Evolutionary conservation across 2,329 filamentous ascomycete species (phyloP).

Genomic region (Elsinoe batatas): DNA sequence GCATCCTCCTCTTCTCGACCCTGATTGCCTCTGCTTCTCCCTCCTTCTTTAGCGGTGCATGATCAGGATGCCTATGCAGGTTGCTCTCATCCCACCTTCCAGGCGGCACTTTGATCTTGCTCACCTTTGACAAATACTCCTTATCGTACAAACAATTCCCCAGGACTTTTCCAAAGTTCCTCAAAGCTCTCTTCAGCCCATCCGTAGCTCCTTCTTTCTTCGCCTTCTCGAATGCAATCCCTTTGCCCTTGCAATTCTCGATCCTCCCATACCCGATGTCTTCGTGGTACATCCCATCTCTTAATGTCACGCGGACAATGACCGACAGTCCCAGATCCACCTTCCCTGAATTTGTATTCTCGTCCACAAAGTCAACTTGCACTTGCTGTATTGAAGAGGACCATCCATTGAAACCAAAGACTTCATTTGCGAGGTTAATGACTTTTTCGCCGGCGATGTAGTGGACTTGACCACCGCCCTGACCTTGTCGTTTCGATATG

Average conservation of each 20-base stretch:
- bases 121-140: constrained; percentile 81
- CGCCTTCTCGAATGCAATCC: constrained; percentile 91
- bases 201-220: constrained; percentile 98
- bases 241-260: constrained; percentile 92
- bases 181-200: constrained; percentile 75
- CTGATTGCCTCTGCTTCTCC: constrained; percentile 14
- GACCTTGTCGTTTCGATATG: constrained; percentile 75
- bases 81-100: constrained; percentile 69
- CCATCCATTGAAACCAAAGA: constrained; percentile 97
- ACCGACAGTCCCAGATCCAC: constrained; percentile 60
- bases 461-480: constrained; percentile 76
- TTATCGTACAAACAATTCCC: constrained; percentile 99
- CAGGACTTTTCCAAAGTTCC: constrained; percentile 90
- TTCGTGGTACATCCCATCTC: constrained; percentile 94
- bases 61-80: constrained; percentile 73
- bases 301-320: constrained; percentile 78
- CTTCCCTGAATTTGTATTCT: constrained; percentile 7
- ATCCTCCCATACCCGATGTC: constrained; percentile 95
- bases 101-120: constrained; percentile 72
- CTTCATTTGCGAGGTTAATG: constrained; percentile 87
- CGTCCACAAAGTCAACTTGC: constrained; percentile 74
- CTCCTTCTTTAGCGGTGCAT: constrained; percentile 51
- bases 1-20: constrained; percentile 14
- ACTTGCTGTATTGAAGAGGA: constrained; percentile 91
- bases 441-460: constrained; percentile 96